phyloP scores from a whole-genome alignment of 2,329 filamentous ascomycete genomes.

The Trichoderma guizhouense region DNA sequence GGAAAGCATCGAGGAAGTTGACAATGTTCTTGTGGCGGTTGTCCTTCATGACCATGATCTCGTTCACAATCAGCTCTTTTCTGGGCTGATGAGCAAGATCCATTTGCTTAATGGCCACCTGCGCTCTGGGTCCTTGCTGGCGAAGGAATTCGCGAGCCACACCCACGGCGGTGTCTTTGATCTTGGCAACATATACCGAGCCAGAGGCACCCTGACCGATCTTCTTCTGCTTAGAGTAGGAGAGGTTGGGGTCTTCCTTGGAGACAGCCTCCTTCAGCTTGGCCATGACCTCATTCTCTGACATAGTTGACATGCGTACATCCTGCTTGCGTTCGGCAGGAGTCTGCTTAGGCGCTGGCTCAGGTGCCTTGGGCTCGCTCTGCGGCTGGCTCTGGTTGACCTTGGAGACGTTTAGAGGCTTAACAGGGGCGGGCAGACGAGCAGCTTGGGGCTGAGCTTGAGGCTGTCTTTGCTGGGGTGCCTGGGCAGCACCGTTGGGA shows the following conservation, averaged over 20 bases:
- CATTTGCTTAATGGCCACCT: slow-evolving; percentile 99
- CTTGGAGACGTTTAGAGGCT: slow-evolving; percentile 77
- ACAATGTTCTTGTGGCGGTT: slow-evolving; percentile 98
- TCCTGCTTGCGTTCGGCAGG: slow-evolving; percentile 77
- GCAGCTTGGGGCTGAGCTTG: slow-evolving; percentile 41
- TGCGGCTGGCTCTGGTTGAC: slow-evolving; percentile 45
- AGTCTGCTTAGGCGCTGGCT: slow-evolving; percentile 76
- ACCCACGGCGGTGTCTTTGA: slow-evolving; percentile 86
- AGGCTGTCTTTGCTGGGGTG: slow-evolving; percentile 46
- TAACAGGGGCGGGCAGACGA: slow-evolving; percentile 62
- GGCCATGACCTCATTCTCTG: slow-evolving; percentile 94
- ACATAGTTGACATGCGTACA: slow-evolving; percentile 98
- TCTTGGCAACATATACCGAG: slow-evolving; percentile 95
- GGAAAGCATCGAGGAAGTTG: slow-evolving; percentile 95
- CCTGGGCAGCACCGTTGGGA: slow-evolving; percentile 51
- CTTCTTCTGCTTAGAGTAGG: slow-evolving; percentile 99
- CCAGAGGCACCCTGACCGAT: slow-evolving; percentile 98
- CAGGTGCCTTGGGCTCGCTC: slow-evolving; percentile 82
- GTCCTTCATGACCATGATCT: slow-evolving; percentile 99
- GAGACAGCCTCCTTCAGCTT: slow-evolving; percentile 92
- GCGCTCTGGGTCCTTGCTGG: slow-evolving; percentile 74
- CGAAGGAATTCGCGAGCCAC: slow-evolving; percentile 76
- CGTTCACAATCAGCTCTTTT: slow-evolving; percentile 98
- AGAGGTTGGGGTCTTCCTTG: slow-evolving; percentile 89
- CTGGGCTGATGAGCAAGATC: slow-evolving; percentile 94